These are phyloP conservation scores for Rubus parviflorus DNA, from an alignment of 306 rosid species.

Conservation along the genomic window DNA sequence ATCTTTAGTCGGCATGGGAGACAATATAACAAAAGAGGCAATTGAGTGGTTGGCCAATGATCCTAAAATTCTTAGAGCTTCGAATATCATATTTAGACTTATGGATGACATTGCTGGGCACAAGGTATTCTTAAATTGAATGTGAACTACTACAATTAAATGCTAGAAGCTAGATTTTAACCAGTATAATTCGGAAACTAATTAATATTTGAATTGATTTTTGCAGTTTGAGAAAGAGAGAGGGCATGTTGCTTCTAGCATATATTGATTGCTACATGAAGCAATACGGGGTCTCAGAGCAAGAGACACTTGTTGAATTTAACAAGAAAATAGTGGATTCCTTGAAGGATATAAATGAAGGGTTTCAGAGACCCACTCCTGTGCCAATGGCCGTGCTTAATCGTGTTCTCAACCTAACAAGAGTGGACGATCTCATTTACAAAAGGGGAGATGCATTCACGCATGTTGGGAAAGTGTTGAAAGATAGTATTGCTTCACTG, in stretches of 20 bases:
- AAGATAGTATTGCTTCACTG: neutral
- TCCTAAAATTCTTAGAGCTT: slow-evolving; percentile 21
- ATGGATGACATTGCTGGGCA: slow-evolving; percentile 28
- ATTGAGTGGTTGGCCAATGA: slow-evolving; percentile 23
- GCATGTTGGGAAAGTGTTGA: neutral
- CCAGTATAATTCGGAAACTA: neutral
- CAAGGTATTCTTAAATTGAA: slow-evolving; percentile 6
- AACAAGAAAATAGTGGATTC: neutral
- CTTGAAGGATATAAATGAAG: slow-evolving; percentile 17
- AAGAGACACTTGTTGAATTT: neutral
- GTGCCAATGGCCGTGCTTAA: neutral
- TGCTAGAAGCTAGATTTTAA: neutral
- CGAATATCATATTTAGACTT: slow-evolving; percentile 15
- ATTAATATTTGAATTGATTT: neutral
- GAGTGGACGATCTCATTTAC: neutral
- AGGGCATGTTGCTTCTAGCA: neutral
- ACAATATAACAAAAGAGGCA: slow-evolving; percentile 16
- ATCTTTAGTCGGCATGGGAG: slow-evolving; percentile 15
- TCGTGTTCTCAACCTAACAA: neutral
- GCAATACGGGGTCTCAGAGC: slow-evolving; percentile 10
- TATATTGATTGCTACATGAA: slow-evolving; percentile 15
- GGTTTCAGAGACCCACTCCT: neutral
- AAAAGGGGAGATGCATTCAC: slow-evolving; percentile 3
- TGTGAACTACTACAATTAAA: neutral
- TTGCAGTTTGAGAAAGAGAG: slow-evolving; percentile 21